Conservation (phyloP, 179 eudicot species). For the Beta corolliflora region DNA sequence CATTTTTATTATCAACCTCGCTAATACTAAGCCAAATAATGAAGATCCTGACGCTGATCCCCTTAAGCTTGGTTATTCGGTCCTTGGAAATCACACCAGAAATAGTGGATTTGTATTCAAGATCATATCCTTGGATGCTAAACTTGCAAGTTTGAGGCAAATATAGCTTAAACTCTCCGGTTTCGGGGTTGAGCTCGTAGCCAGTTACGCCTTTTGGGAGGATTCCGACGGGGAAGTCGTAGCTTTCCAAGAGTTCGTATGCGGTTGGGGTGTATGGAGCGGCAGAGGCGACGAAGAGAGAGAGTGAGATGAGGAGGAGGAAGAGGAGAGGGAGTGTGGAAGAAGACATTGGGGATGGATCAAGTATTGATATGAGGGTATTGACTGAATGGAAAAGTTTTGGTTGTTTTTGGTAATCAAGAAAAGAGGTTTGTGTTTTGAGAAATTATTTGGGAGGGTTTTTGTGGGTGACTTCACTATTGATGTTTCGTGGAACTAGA, state of each 20-base stretch:
- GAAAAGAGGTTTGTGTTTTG: not conserved
- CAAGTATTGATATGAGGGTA: not conserved
- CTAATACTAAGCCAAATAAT: constrained; percentile 58
- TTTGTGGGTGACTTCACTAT: no score
- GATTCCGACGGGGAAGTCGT: constrained; percentile 53
- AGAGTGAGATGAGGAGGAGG: constrained; percentile 9
- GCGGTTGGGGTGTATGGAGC: constrained; percentile 24
- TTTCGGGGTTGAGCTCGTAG: constrained; percentile 47
- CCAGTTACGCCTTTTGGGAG: constrained; percentile 53
- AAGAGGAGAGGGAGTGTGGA: constrained; percentile 5
- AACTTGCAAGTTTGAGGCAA: constrained; percentile 47
- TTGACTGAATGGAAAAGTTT: not conserved
- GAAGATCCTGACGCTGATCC: constrained; percentile 52
- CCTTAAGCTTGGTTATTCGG: constrained; percentile 42
- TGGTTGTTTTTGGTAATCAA: not conserved
- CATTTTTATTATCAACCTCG: constrained; percentile 48
- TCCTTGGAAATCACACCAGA: constrained; percentile 42
- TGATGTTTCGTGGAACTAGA: not conserved
- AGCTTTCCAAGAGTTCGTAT: constrained; percentile 51
- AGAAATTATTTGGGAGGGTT: not conserved
- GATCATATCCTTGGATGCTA: constrained; percentile 52
- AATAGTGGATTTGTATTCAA: constrained; percentile 47
- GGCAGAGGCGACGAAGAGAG: constrained; percentile 1
- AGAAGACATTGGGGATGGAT: constrained; percentile 15
- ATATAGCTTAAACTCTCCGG: constrained; percentile 53